Percentiles rank a stretch among this genome's conserved stretches.
Evolutionary conservation across 1,284 basidiomycete genomes (phyloP).

Genomic region (Singerocomus inundabilis): DNA sequence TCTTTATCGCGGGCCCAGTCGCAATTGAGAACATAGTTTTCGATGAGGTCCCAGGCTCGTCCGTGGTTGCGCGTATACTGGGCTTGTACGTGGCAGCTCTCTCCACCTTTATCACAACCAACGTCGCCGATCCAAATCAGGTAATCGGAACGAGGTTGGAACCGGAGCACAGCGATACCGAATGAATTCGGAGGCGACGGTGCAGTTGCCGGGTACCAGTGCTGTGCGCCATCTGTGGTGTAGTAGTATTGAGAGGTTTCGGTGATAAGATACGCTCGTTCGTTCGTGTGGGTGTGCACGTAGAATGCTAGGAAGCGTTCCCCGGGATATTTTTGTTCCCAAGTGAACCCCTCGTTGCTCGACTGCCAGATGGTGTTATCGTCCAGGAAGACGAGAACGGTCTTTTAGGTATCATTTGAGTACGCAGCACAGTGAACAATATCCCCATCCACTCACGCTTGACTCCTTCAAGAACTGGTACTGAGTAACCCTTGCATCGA

Average conservation of each 20-base stretch:
- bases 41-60: slow-evolving; percentile 72
- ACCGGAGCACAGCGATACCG: slow-evolving; percentile 74
- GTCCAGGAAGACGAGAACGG: slow-evolving; percentile 78
- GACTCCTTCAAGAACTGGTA: slow-evolving; percentile 84
- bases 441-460: slow-evolving; percentile 42
- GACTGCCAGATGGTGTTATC: slow-evolving; percentile 91
- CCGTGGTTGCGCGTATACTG: slow-evolving; percentile 80
- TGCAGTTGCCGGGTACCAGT: slow-evolving; percentile 64
- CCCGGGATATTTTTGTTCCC: slow-evolving; percentile 65
- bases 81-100: slow-evolving; percentile 70
- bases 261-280: slow-evolving; percentile 91
- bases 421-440: not conserved
- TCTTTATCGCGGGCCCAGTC: slow-evolving; percentile 86
- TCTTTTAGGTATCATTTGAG: slow-evolving; percentile 42
- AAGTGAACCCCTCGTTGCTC: slow-evolving; percentile 90
- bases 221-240: slow-evolving; percentile 79
- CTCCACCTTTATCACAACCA: slow-evolving; percentile 52
- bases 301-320: slow-evolving; percentile 80
- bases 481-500: slow-evolving; percentile 69
- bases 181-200: slow-evolving; percentile 81
- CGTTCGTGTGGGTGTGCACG: slow-evolving; percentile 76
- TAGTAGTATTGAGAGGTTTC: slow-evolving; percentile 64
- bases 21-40: slow-evolving; percentile 87
- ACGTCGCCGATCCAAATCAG: slow-evolving; percentile 87
- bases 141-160: slow-evolving; percentile 86